Evolutionary conservation across 495 filamentous ascomycete genomes (phyloP).

Genomic region (Gamarada debralockiae): DNA sequence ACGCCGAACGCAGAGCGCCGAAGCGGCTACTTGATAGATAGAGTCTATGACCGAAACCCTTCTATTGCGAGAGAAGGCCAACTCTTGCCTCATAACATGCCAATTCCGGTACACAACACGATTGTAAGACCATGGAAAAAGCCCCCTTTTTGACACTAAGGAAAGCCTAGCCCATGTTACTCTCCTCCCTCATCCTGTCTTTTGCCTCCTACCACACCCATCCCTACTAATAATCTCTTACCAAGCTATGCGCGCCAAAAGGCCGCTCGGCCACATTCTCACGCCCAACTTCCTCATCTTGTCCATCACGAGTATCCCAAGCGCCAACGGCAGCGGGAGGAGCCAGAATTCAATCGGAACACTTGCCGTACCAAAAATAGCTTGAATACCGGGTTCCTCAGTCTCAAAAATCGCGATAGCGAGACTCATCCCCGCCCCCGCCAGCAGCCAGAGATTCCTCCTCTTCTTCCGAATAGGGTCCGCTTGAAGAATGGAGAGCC

Average conservation of each 20-base stretch:
- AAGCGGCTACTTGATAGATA: no score
- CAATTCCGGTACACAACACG: no score
- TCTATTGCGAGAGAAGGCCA: no score
- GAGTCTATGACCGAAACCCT: no score
- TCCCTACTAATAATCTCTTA: no score
- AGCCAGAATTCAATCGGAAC: constrained; percentile 49
- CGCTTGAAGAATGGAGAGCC: constrained; percentile 46
- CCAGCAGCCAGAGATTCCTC: constrained; percentile 46
- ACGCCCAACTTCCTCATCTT: constrained; percentile 46
- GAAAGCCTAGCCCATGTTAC: no score
- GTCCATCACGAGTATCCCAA: constrained; percentile 46
- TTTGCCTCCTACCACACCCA: no score
- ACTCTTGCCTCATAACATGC: no score
- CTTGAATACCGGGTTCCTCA: constrained; percentile 44
- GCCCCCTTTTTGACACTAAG: no score
- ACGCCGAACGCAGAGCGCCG: no score
- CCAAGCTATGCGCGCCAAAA: constrained; percentile 42
- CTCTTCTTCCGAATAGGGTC: constrained; percentile 44
- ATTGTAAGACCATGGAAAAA: no score
- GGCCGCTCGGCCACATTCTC: constrained; percentile 37
- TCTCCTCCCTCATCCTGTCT: no score
- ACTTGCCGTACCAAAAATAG: constrained; percentile 41
- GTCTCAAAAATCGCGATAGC: constrained; percentile 50
- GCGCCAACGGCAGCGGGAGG: constrained; percentile 43
- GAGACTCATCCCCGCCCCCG: constrained; percentile 38